Percentiles rank a stretch among this genome's conserved stretches.
These are phyloP conservation scores for Penicillium sumatraense DNA, from an alignment of 2,329 filamentous ascomycete genomes.

Conservation along the genomic window DNA sequence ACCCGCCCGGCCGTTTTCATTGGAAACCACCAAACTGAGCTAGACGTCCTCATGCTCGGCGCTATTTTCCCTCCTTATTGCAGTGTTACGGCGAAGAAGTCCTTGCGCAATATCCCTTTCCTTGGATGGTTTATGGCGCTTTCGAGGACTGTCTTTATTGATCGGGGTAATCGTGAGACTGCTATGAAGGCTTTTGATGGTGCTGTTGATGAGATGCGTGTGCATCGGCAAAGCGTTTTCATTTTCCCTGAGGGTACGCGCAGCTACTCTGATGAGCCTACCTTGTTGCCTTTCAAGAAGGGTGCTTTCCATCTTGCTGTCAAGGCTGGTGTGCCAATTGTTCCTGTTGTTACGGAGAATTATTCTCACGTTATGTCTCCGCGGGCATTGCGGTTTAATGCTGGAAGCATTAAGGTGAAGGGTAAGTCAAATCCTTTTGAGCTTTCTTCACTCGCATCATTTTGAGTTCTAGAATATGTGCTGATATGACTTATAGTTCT, in stretches of 20 bases:
- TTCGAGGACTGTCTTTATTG: conserved; percentile 91
- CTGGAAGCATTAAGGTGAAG: conserved; percentile 75
- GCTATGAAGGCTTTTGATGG: conserved; percentile 84
- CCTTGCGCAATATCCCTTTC: conserved; percentile 77
- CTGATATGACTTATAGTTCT: conserved; percentile 74
- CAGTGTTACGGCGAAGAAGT: conserved; percentile 90
- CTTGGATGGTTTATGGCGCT: conserved; percentile 94
- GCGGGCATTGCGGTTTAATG: conserved; percentile 67
- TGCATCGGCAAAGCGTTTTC: conserved; percentile 64
- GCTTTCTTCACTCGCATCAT: too few relatives aligned
- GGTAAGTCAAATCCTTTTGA: conserved; percentile 58
- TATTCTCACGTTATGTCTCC: conserved; percentile 74
- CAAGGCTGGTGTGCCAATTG: conserved; percentile 89
- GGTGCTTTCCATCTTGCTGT: conserved; percentile 96
- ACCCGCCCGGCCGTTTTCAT: conserved; percentile 87
- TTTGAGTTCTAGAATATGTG: too few relatives aligned
- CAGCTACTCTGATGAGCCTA: conserved; percentile 81
- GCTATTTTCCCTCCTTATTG: conserved; percentile 88
- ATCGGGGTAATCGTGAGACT: conserved; percentile 81
- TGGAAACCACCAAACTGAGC: conserved; percentile 93
- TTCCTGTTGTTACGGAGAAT: conserved; percentile 81
- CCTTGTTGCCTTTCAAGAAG: conserved; percentile 95
- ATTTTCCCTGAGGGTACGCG: conserved; percentile 80
- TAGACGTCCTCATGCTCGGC: conserved; percentile 92
- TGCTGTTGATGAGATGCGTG: conserved; percentile 78